A percentile compares a stretch with the other conserved stretches of the same genome.
Conservation (phyloP, 2,329 filamentous ascomycete genomes). For the Aspergillus fischeri region DNA sequence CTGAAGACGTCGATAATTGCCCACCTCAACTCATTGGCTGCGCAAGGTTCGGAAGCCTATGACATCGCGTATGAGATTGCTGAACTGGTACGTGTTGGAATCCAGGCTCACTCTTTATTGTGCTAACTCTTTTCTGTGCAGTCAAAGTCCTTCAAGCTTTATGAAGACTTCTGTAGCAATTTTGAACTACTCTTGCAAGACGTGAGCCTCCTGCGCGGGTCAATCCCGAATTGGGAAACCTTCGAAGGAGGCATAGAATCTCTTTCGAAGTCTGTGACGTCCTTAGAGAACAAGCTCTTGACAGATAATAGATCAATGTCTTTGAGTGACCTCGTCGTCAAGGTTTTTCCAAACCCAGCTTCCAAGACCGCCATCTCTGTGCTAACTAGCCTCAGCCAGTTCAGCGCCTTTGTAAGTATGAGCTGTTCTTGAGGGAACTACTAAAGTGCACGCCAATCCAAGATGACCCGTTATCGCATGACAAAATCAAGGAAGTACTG, state of each 20-base stretch:
- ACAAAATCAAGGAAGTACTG: conserved; percentile 71
- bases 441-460: conserved; percentile 76
- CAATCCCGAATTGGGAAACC: conserved; percentile 67
- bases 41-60: conserved; percentile 51
- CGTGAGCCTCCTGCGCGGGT: conserved; percentile 63
- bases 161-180: conserved; percentile 88
- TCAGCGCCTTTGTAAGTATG: conserved; percentile 87
- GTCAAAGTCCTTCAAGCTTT: conserved; percentile 78
- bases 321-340: conserved; percentile 82
- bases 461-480: conserved; percentile 79
- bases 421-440: conserved; percentile 78
- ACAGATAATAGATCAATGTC: conserved; percentile 72
- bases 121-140: conserved; percentile 49
- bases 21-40: conserved; percentile 37
- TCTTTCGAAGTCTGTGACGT: conserved; percentile 69
- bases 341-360: conserved; percentile 51
- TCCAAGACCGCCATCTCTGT: background rate
- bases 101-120: conserved; percentile 19
- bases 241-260: conserved; percentile 85
- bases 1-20: conserved; percentile 26
- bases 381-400: conserved; percentile 63
- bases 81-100: conserved; percentile 41
- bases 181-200: conserved; percentile 83
- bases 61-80: conserved; percentile 53
- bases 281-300: conserved; percentile 60